Conservation (phyloP, 345 rosid genomes). For the Hypericum perforatum region DNA sequence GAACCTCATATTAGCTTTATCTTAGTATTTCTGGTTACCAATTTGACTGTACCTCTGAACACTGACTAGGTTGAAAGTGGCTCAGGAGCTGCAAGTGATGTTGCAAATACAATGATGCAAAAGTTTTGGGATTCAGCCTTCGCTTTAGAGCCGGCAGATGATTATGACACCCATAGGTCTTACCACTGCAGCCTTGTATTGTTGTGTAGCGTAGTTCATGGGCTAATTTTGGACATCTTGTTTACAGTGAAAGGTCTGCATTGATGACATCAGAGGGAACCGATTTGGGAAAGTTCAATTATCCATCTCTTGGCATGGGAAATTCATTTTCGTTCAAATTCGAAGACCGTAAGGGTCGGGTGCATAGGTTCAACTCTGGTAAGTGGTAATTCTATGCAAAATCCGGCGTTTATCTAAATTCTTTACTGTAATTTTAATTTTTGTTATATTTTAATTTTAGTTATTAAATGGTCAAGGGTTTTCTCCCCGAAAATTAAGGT, state of each 20-base stretch:
- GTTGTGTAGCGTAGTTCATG: slow-evolving; percentile 9
- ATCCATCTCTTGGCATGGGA: slow-evolving; percentile 74
- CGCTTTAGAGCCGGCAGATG: slow-evolving; percentile 82
- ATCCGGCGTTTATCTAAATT: too few species aligned
- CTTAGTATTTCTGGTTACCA: too few species aligned
- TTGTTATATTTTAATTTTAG: too few species aligned
- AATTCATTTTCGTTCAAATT: slow-evolving; percentile 81
- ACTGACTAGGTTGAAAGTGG: slow-evolving; percentile 63
- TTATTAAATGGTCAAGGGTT: too few species aligned
- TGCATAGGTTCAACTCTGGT: slow-evolving; percentile 78
- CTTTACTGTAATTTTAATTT: too few species aligned
- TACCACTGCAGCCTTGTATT: slow-evolving; percentile 8
- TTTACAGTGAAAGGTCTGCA: slow-evolving; percentile 73
- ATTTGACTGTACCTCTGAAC: slow-evolving; percentile 1
- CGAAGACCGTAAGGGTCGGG: slow-evolving; percentile 73
- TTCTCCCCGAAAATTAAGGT: too few species aligned
- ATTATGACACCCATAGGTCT: slow-evolving; percentile 84
- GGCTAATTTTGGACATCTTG: slow-evolving; percentile 17
- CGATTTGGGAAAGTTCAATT: slow-evolving; percentile 47
- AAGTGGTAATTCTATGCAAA: slow-evolving; percentile 16
- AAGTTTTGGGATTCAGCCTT: slow-evolving; percentile 98
- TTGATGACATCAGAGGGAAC: slow-evolving; percentile 54
- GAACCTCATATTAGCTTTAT: too few species aligned
- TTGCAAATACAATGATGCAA: slow-evolving; percentile 96
- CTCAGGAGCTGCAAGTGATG: slow-evolving; percentile 80